These are phyloP conservation scores for Cryptosporidium ryanae DNA, from an alignment of 169 alveolate species.

Conservation along the genomic window DNA sequence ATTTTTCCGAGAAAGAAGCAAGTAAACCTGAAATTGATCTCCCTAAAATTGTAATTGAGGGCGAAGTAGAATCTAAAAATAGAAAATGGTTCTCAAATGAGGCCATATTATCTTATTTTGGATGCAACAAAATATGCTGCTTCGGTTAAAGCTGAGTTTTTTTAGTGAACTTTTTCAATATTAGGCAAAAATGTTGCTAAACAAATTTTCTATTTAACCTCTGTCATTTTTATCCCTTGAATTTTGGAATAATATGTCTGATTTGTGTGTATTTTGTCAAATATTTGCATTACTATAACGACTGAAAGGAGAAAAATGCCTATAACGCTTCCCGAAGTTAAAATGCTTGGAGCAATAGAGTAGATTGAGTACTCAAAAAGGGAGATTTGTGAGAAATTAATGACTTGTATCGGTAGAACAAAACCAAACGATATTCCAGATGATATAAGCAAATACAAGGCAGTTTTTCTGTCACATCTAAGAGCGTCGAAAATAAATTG, in stretches of 20 bases:
- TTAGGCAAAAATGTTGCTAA: not conserved
- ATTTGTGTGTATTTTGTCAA: not conserved
- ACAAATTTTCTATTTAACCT: not conserved
- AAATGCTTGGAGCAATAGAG: slow-evolving; percentile 18
- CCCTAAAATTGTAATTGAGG: slow-evolving; percentile 1
- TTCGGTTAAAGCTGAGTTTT: not conserved
- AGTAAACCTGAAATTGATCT: slow-evolving; percentile 1
- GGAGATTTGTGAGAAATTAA: slow-evolving; percentile 10
- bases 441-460: slow-evolving; percentile 20
- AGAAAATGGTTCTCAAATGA: not conserved
- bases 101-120: slow-evolving; percentile 3
- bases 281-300: not conserved
- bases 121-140: slow-evolving; percentile 30
- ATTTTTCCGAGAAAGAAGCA: not conserved
- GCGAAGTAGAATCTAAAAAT: not conserved
- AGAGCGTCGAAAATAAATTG: slow-evolving; percentile 17
- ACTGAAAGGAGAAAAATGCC: not conserved
- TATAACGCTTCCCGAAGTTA: slow-evolving; percentile 7
- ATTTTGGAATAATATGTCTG: not conserved
- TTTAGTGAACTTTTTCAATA: not conserved
- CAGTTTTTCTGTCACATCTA: not conserved
- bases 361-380: slow-evolving; percentile 24
- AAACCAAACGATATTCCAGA: slow-evolving; percentile 55
- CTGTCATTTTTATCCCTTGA: not conserved
- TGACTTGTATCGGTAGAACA: slow-evolving; percentile 27